Evolutionary conservation across 1,139 yeast species (phyloP).

Genomic region (Suhomyces chickasaworum): DNA sequence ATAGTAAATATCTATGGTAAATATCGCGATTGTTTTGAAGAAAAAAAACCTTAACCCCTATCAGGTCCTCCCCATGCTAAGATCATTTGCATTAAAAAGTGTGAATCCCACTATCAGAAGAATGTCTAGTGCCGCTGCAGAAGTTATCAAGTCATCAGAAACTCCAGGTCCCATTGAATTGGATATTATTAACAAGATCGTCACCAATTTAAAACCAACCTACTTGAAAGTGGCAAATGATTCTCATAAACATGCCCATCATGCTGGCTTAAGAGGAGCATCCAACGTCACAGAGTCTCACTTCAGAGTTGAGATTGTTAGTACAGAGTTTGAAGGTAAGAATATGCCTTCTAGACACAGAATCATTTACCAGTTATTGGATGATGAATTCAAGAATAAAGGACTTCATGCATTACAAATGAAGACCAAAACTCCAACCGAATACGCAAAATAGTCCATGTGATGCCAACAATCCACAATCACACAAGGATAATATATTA

Average conservation of each 20-base stretch:
- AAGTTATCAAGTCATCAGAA: constrained; percentile 16
- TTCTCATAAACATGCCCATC: constrained; percentile 87
- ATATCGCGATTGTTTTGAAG: not conserved
- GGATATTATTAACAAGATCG: constrained; percentile 50
- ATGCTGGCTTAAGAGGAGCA: constrained; percentile 78
- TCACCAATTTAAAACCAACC: constrained; percentile 49
- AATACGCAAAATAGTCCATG: constrained; percentile 37
- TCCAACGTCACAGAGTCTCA: constrained; percentile 81
- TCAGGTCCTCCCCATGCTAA: constrained; percentile 4
- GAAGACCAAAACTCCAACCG: constrained; percentile 76
- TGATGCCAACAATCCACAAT: not conserved
- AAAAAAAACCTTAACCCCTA: not conserved
- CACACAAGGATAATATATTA: not conserved
- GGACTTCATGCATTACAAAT: constrained; percentile 92
- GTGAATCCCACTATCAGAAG: constrained; percentile 1
- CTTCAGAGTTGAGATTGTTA: constrained; percentile 70
- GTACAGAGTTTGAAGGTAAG: constrained; percentile 68
- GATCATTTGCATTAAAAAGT: constrained; percentile 1
- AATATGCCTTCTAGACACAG: constrained; percentile 79
- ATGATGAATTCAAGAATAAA: constrained; percentile 66
- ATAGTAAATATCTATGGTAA: not conserved
- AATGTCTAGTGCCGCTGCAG: constrained; percentile 9
- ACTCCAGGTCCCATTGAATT: constrained; percentile 55
- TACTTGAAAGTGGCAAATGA: constrained; percentile 69
- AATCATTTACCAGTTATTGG: constrained; percentile 64